Conservation (phyloP, 345 rosid genomes). For the Hibiscus syriacus region DNA sequence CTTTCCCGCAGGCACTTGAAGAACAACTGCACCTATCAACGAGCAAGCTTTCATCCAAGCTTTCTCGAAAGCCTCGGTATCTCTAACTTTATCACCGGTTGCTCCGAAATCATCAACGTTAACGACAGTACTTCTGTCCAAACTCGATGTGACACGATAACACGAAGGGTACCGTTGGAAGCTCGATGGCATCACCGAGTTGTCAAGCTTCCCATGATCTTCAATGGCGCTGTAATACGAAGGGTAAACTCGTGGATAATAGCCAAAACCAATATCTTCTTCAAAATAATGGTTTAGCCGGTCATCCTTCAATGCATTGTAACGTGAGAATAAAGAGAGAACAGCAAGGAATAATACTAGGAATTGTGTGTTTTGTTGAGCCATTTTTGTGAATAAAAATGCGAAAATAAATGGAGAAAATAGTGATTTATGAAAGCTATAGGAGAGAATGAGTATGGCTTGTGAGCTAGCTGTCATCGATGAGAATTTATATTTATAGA, state of each 20-base stretch:
- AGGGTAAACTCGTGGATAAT: neutral
- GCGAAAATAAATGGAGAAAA: neutral
- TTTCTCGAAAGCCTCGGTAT: conserved; percentile 51
- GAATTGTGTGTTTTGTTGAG: neutral
- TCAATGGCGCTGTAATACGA: too few relatives aligned
- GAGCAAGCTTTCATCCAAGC: conserved; percentile 82
- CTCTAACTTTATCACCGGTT: conserved; percentile 46
- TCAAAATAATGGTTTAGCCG: neutral
- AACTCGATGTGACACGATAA: too few relatives aligned
- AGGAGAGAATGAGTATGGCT: conserved; percentile 1
- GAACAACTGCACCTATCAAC: conserved; percentile 23
- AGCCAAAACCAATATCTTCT: neutral
- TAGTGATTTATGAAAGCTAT: neutral
- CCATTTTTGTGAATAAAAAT: conserved; percentile 18
- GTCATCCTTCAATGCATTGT: neutral
- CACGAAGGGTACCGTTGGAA: neutral
- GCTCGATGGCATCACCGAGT: neutral
- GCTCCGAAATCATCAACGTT: conserved; percentile 56
- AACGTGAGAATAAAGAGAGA: conserved; percentile 3
- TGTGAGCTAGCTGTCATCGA: conserved; percentile 6
- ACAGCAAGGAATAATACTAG: neutral
- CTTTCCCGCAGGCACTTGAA: conserved; percentile 44
- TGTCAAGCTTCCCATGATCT: neutral
- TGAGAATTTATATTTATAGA: conserved; percentile 29
- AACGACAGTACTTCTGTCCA: conserved; percentile 10